Percentiles rank a stretch among this genome's conserved stretches.
phyloP scores from a whole-genome alignment of 768 basidiomycete species.

The Auricularia auricula-judae region DNA sequence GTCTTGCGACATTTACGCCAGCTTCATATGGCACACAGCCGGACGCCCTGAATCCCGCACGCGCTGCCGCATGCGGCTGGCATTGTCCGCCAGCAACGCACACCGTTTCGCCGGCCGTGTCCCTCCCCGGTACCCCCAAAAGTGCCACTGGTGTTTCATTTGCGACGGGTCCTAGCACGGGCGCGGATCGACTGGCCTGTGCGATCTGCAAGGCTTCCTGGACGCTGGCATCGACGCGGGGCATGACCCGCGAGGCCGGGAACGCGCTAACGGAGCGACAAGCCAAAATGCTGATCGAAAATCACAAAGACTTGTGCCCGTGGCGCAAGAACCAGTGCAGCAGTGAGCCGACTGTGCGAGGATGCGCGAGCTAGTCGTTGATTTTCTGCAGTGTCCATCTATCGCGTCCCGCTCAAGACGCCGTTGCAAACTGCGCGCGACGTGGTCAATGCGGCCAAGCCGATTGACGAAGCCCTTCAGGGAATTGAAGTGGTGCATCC shows the following conservation, averaged over 20 bases:
- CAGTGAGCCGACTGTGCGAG: slow-evolving; percentile 30
- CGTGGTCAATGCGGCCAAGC: slow-evolving; percentile 42
- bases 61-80: neutral
- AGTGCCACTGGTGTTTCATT: neutral
- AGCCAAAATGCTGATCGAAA: slow-evolving; percentile 46
- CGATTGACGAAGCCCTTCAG: slow-evolving; percentile 41
- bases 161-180: neutral
- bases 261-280: slow-evolving; percentile 68
- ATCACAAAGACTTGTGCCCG: slow-evolving; percentile 74
- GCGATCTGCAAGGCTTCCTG: slow-evolving; percentile 7
- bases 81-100: neutral
- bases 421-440: slow-evolving; percentile 52
- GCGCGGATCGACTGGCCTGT: slow-evolving; percentile 8
- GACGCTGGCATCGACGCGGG: slow-evolving; percentile 6
- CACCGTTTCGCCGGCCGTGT: neutral
- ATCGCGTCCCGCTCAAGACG: slow-evolving; percentile 61
- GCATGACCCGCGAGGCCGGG: slow-evolving; percentile 29
- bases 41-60: neutral
- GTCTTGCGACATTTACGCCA: neutral
- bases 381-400: slow-evolving; percentile 42
- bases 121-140: neutral
- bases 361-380: slow-evolving; percentile 1
- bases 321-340: slow-evolving; percentile 79
- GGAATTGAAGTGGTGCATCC: slow-evolving; percentile 60
- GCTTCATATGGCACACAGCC: neutral